Evolutionary conservation across 208 protist genomes (phyloP), one percentile per base, ranked within the genome.

Genomic region (Balamuthia mandrillaris): DNA sequence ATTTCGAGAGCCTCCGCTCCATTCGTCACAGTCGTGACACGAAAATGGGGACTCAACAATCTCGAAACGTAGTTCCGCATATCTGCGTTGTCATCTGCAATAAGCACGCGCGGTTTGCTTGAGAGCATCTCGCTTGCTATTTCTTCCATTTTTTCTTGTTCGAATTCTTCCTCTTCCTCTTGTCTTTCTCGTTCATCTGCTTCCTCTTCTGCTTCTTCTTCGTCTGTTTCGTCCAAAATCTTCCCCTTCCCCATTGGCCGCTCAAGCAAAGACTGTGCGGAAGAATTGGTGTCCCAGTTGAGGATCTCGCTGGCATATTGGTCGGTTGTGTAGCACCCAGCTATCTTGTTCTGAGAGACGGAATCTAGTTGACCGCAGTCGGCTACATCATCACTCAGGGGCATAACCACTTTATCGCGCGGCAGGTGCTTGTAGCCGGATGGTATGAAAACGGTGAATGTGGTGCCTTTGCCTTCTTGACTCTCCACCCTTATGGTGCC

Each of bases 21-120:
- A n/a, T 83, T 83, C 21, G 75, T 24, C 4, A n/a, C 75, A 39
- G 24, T 66, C 16, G 66, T 49, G 39, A 83, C 75, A 14, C 51
- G 52, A 65, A 68, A 83, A 35, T 83, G 61, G 24, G 33, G 4
- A 29, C 39, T 33, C 35, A 83, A n/a, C 18, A 83, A 39, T 1
- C 75, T 35, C 54, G 75, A 49, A 6, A 85, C 68, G 24, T 85
- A 85, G n/a, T 79, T 44, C 45, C 81, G 81, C 81, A 85, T 85
- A 37, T 85, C 81, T 51, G 52, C 42, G 16, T 85, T 85, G 81
- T 85, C 81, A 37, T 85, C 81, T 16, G 52, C 81, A 4, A 83
- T 9, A 12, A 83, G 75, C 4, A 83, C 35, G 0, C 77, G 27
- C 31, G 70, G 0, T 49, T 79, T 79, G 66, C 24, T 52, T 9